These are phyloP conservation scores for Lepraria neglecta DNA, from an alignment of 495 filamentous ascomycete genomes.

Conservation along the genomic window DNA sequence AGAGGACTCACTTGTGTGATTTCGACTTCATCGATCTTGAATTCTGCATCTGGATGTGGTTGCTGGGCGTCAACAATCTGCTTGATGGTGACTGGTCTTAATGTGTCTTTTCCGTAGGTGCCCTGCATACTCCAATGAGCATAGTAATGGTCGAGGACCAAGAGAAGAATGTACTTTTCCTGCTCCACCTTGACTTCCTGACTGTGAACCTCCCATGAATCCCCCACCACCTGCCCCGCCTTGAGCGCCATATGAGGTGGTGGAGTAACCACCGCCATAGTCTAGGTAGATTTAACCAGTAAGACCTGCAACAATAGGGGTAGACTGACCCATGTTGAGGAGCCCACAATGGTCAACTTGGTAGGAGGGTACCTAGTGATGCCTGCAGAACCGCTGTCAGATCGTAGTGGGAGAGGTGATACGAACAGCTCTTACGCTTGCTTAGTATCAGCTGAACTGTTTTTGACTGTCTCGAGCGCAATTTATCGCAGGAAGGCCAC, in stretches of 20 bases:
- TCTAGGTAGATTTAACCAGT: slow-evolving; percentile 4
- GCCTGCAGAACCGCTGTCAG: not conserved
- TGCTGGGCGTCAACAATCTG: slow-evolving; percentile 78
- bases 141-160: not conserved
- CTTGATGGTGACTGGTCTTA: slow-evolving; percentile 91
- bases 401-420: not conserved
- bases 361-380: not conserved
- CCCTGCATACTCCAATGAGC: slow-evolving; percentile 33
- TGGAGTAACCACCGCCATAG: slow-evolving; percentile 42
- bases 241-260: slow-evolving; percentile 53
- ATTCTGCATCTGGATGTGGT: slow-evolving; percentile 64
- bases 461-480: not conserved
- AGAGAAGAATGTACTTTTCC: slow-evolving; percentile 31
- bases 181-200: slow-evolving; percentile 44
- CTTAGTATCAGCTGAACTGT: not conserved
- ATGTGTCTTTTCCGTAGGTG: slow-evolving; percentile 58
- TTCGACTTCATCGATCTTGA: slow-evolving; percentile 70
- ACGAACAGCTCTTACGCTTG: not conserved
- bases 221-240: slow-evolving; percentile 59
- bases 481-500: not conserved
- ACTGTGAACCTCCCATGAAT: slow-evolving; percentile 51
- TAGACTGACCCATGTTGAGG: slow-evolving; percentile 17
- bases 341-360: not conserved
- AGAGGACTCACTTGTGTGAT: slow-evolving; percentile 42
- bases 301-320: not conserved